Conservation (phyloP, 1,284 basidiomycete species). For the Sporisorium exsertum region DNA sequence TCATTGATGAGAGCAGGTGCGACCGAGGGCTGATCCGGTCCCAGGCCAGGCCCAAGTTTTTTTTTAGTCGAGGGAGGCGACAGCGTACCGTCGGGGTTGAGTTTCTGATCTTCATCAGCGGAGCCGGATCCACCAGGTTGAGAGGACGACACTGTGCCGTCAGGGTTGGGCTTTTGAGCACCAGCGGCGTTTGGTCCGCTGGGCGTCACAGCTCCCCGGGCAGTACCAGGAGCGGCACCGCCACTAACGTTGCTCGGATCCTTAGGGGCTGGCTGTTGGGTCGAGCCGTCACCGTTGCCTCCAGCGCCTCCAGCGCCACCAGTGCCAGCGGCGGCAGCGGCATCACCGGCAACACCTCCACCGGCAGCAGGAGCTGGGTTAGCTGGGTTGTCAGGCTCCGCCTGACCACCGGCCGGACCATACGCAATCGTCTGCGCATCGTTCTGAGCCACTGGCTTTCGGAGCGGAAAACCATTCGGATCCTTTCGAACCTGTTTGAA, state of each 20-base stretch:
- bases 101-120: not conserved
- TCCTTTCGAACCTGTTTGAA: constrained; percentile 6
- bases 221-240: not conserved
- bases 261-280: no score
- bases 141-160: not conserved
- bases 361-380: not conserved
- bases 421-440: not conserved
- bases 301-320: not conserved
- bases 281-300: not conserved
- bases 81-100: not conserved
- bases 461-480: not conserved
- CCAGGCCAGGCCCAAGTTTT: constrained; percentile 17
- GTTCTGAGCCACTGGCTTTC: not conserved
- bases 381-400: no score
- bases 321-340: not conserved
- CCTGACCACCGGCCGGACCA: not conserved
- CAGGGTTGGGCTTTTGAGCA: not conserved
- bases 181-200: no score
- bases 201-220: not conserved
- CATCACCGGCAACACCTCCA: not conserved
- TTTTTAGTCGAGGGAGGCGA: not conserved
- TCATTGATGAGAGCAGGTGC: constrained; percentile 20
- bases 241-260: not conserved
- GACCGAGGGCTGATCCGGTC: constrained; percentile 12
- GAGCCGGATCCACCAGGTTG: no score